A percentile compares a stretch with the other conserved stretches of the same genome.
These are phyloP conservation scores for Calonectria multiphialidica DNA, from an alignment of 2,329 filamentous ascomycete genomes.

Conservation along the genomic window DNA sequence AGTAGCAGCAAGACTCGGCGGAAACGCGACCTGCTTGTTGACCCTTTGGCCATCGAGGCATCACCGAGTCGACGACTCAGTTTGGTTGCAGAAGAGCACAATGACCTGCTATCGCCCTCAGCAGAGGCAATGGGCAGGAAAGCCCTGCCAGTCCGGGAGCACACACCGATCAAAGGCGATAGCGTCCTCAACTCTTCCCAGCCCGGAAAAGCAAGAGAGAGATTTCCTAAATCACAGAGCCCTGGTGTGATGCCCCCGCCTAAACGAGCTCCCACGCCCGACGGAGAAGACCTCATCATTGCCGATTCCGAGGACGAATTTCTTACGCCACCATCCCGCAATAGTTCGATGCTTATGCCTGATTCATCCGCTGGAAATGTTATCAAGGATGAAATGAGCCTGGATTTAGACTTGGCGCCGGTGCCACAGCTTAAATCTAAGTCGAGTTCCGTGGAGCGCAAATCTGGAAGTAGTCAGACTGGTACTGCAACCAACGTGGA, in stretches of 20 bases:
- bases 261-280: constrained; percentile 23
- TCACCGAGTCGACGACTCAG: constrained; percentile 26
- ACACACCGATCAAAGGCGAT: constrained; percentile 19
- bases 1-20: constrained; percentile 35
- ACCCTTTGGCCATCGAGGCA: not conserved
- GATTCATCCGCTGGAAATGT: constrained; percentile 12
- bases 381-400: not conserved
- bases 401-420: not conserved
- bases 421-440: not conserved
- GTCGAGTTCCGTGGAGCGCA: not conserved
- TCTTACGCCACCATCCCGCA: constrained; percentile 50
- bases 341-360: constrained; percentile 28
- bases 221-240: constrained; percentile 20
- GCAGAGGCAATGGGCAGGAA: constrained; percentile 32
- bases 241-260: not conserved
- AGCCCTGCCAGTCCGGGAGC: constrained; percentile 20
- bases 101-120: constrained; percentile 44
- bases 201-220: constrained; percentile 20
- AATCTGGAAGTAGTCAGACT: constrained; percentile 16
- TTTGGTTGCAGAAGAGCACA: constrained; percentile 30
- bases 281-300: constrained; percentile 55
- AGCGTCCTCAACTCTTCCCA: constrained; percentile 10
- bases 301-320: constrained; percentile 71
- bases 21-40: constrained; percentile 26
- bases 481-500: not conserved